A percentile compares a stretch with the other conserved stretches of the same genome.
Evolutionary conservation across 192 early-diverging fungal genomes (phyloP).

Genomic region (Anaeromyces robustus): DNA sequence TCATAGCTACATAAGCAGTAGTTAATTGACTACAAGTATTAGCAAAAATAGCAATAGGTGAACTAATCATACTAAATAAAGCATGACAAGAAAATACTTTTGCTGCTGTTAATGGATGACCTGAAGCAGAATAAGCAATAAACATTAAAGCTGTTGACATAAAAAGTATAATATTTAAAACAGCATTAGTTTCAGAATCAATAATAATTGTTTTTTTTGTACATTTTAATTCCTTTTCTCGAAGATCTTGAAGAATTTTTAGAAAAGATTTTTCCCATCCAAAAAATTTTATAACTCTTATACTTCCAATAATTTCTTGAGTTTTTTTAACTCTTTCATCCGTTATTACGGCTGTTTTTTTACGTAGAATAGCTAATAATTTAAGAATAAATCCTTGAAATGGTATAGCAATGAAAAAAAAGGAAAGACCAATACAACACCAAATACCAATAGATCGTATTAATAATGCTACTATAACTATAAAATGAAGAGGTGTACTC

Average conservation of each 20-base stretch:
- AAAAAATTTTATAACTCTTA: conserved; percentile 86
- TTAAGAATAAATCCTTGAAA: conserved; percentile 20
- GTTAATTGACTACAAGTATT: background rate
- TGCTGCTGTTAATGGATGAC: conserved; percentile 14
- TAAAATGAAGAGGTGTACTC: conserved; percentile 16
- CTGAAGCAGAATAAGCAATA: background rate
- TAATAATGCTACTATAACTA: conserved; percentile 17
- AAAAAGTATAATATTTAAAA: background rate
- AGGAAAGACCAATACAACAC: conserved; percentile 19
- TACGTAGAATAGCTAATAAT: conserved; percentile 16
- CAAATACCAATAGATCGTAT: conserved; percentile 10
- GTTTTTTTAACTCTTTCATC: conserved; percentile 56
- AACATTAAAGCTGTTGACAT: background rate
- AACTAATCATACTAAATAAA: conserved; percentile 7
- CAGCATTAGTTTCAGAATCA: background rate
- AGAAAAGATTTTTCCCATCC: conserved; percentile 68
- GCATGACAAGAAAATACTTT: conserved; percentile 21
- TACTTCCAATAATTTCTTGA: conserved; percentile 50
- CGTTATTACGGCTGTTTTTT: conserved; percentile 36
- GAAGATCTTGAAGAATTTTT: conserved; percentile 40
- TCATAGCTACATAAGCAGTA: background rate
- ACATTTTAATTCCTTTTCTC: conserved; percentile 43
- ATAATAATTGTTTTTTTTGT: background rate
- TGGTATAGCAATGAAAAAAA: conserved; percentile 20
- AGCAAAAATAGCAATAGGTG: background rate